Conservation (phyloP, 148 eudicot species). For the Selenicereus undatus region DNA sequence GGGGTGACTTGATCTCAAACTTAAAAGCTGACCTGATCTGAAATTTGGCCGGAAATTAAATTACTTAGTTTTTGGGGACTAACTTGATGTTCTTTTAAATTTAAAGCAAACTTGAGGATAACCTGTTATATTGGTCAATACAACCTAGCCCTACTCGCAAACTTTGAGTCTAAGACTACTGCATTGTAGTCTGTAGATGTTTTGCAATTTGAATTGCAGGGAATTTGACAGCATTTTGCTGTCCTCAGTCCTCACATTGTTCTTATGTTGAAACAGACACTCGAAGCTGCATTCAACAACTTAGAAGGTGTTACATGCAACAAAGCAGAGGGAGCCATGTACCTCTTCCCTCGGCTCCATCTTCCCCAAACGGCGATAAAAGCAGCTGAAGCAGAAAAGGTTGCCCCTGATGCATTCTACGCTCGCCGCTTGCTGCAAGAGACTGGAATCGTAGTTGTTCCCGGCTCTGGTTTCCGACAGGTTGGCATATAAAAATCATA, state of each 20-base stretch:
- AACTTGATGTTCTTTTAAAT: background rate
- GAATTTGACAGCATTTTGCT: background rate
- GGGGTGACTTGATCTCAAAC: no score
- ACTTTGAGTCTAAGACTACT: no score
- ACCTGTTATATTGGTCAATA: background rate
- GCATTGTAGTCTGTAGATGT: background rate
- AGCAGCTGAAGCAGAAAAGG: slow-evolving; percentile 70
- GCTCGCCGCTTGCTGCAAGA: slow-evolving; percentile 66
- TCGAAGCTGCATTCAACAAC: slow-evolving; percentile 76
- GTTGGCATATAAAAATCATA: slow-evolving; percentile 28
- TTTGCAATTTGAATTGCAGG: background rate
- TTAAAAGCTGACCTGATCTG: background rate
- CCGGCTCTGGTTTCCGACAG: slow-evolving; percentile 94
- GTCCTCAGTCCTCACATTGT: background rate
- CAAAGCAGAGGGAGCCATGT: slow-evolving; percentile 98
- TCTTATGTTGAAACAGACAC: slow-evolving; percentile 38
- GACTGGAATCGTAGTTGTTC: slow-evolving; percentile 86
- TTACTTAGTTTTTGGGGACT: background rate
- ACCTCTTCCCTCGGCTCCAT: slow-evolving; percentile 72
- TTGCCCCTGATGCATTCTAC: slow-evolving; percentile 74
- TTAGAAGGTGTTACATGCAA: slow-evolving; percentile 92
- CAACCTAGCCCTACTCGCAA: background rate
- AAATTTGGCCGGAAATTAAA: background rate
- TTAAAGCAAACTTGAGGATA: background rate
- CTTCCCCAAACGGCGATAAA: slow-evolving; percentile 73